Evolutionary conservation across 768 basidiomycete species (phyloP).

Genomic region (Agrocybe praecox): DNA sequence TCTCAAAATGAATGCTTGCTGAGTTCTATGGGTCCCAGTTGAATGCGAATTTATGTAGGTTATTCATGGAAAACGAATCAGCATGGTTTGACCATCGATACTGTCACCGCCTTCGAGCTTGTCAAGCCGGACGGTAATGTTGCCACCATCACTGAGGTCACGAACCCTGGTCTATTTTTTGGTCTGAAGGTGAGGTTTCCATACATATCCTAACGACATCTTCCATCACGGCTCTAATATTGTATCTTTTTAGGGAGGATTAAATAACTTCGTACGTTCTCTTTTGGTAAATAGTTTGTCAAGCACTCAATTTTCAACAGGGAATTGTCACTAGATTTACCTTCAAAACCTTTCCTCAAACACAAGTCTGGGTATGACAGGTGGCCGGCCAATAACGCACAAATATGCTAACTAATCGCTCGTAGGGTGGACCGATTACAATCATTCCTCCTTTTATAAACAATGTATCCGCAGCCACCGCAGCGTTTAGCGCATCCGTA

Average conservation of each 20-base stretch:
- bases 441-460: conserved; percentile 23
- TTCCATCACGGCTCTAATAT: too few species aligned
- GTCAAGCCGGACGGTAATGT: conserved; percentile 57
- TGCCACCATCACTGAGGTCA: conserved; percentile 31
- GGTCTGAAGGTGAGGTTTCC: conserved; percentile 37
- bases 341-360: conserved; percentile 54
- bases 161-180: conserved; percentile 42
- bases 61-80: conserved; percentile 70
- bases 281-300: not conserved
- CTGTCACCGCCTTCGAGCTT: conserved; percentile 54
- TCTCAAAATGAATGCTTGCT: not conserved
- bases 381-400: too few species aligned
- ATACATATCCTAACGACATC: too few species aligned
- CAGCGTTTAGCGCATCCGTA: conserved; percentile 39
- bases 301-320: conserved; percentile 17
- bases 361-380: conserved; percentile 63
- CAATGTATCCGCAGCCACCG: conserved; percentile 35
- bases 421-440: conserved; percentile 55
- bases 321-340: conserved; percentile 65
- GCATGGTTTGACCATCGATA: conserved; percentile 61
- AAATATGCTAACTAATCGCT: too few species aligned
- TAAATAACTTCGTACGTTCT: conserved; percentile 52
- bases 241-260: conserved; percentile 51
- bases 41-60: conserved; percentile 30
- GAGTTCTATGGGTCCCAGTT: too few species aligned